Conservation (phyloP, 139 green algal species). For the Chlorella sorokiniana region DNA sequence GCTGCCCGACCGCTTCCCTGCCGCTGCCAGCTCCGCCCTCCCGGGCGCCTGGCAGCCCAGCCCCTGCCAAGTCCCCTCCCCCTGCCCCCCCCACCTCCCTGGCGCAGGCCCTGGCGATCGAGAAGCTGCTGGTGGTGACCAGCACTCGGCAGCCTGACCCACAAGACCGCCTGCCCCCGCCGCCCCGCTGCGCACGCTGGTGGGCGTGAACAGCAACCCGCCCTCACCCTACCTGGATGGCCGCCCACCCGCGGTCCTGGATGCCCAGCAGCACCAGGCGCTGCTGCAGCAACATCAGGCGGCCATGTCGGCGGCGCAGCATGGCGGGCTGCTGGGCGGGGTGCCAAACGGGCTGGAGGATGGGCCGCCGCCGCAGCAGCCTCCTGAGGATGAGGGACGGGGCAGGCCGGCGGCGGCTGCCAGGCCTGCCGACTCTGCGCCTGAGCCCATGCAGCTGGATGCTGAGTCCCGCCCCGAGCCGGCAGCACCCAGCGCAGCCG, state of each 20-base stretch:
- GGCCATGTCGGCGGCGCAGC: conserved; percentile 13
- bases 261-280: conserved; percentile 12
- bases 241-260: not conserved
- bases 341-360: conserved; percentile 14
- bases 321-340: not conserved
- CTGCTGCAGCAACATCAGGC: conserved; percentile 16
- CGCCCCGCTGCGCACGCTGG: conserved; percentile 32
- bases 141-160: conserved; percentile 28
- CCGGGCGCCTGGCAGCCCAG: not conserved
- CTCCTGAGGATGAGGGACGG: not conserved
- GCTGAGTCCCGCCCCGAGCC: not conserved
- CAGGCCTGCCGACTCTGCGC: too few relatives aligned
- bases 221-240: conserved; percentile 26
- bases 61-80: not conserved
- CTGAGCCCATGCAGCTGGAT: conserved; percentile 18
- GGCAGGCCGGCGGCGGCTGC: not conserved
- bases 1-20: not conserved
- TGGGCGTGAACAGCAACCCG: conserved; percentile 60
- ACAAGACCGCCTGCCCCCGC: conserved; percentile 12
- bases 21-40: not conserved
- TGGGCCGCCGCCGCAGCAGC: not conserved
- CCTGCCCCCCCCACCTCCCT: not conserved
- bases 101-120: conserved; percentile 50
- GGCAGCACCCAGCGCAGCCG: not conserved
- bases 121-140: conserved; percentile 68